Base-by-base conservation (phyloP, 2,329 filamentous ascomycete species). In the Aschersonia sp. region DNA sequence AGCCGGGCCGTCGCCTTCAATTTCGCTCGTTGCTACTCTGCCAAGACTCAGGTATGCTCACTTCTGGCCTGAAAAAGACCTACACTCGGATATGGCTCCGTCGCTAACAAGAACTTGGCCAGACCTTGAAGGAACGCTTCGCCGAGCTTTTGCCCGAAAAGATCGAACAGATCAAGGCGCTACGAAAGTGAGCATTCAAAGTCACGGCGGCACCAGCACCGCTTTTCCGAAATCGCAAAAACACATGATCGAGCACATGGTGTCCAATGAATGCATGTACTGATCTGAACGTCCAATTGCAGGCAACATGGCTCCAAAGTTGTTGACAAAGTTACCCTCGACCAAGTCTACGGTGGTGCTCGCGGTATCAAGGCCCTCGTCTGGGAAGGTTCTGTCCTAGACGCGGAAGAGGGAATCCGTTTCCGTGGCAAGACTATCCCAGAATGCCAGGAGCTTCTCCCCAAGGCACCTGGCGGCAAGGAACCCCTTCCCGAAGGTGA, bases 391-490 rank as follows among this genome's bases (percentile, higher is more conserved):
- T 98, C 92, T 62, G 92, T 98, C 61, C 85, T 98, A 62, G 92
- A 98, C 73, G 80, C 91, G 50, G 89, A 97, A 77, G 92, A 98
- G 80, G 92, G 92, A 74, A 98, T 98, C 72, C 87, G 92, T 61
- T 98, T 98, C 84, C 85, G 92, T 67, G 92, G 92, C 75, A 92
- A 91, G 80, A 98, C 92, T 58, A 98, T 98, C 62, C 92, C 92
- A 60, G 92, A 98, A 73, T 96, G 89, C 82, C 92, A 97, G 78
- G 75, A 96, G 71, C 74, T 95, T 61, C 88, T 98, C 51, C 92
- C 92, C 70, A 96, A 94, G 78, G 92, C 91, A 54, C 88, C 89
- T 55, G 92, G 92, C 63, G 92, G 92, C 75, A 80, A 89, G 69
- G 91, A 98, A 79, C 92, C 92, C 65, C 83, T 98, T 49, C 92